Evolutionary conservation across 805 yeast genomes (phyloP).

Genomic region (Wickerhamomyces chaumierensis): DNA sequence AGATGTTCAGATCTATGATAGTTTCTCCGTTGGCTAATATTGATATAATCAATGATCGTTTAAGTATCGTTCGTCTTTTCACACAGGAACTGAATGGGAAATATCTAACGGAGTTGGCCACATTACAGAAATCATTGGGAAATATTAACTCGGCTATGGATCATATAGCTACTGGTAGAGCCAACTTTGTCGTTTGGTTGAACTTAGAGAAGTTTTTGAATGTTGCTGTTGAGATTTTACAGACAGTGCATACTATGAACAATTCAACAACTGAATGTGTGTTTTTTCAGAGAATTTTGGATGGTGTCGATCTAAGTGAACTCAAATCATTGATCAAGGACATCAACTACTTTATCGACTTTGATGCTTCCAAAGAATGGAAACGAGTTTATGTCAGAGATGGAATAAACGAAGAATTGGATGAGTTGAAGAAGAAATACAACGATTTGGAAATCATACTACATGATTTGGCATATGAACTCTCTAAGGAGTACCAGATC

Average conservation of each 20-base stretch:
- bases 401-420: slow-evolving; percentile 20
- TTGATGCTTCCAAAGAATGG: slow-evolving; percentile 22
- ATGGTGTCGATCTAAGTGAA: slow-evolving; percentile 4
- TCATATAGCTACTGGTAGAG: slow-evolving; percentile 17
- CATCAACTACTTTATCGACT: slow-evolving; percentile 23
- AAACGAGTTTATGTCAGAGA: slow-evolving; percentile 19
- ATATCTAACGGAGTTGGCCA: slow-evolving; percentile 13
- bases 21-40: slow-evolving; percentile 22
- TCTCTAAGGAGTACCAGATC: slow-evolving; percentile 4
- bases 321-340: slow-evolving; percentile 8
- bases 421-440: slow-evolving; percentile 9
- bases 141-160: slow-evolving; percentile 17
- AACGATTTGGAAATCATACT: slow-evolving; percentile 21
- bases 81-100: slow-evolving; percentile 11
- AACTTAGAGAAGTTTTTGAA: slow-evolving; percentile 16
- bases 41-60: slow-evolving; percentile 19
- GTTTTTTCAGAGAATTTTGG: slow-evolving; percentile 9
- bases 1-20: slow-evolving; percentile 23
- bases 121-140: slow-evolving; percentile 16
- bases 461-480: slow-evolving; percentile 12
- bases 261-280: not conserved
- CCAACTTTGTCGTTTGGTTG: slow-evolving; percentile 20
- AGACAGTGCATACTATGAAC: not conserved
- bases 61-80: slow-evolving; percentile 18
- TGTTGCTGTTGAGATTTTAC: slow-evolving; percentile 10